Percentiles rank a stretch among this genome's conserved stretches.
These are phyloP conservation scores for Ophiorrhiza pumila DNA, from an alignment of 257 asterid species.

Conservation along the genomic window DNA sequence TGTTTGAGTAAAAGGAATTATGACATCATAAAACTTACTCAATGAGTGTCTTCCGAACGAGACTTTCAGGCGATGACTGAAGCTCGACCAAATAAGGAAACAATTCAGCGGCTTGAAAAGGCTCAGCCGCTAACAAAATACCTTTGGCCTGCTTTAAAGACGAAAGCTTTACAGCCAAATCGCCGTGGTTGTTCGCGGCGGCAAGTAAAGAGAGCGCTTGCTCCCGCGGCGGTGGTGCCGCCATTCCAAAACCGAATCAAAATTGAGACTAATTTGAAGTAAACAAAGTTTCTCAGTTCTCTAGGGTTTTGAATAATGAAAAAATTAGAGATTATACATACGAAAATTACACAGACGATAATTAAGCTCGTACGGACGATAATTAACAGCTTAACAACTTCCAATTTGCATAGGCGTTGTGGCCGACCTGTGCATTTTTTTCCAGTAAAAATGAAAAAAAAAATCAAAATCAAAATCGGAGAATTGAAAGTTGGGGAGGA, in stretches of 20 bases:
- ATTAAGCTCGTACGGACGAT: too few relatives aligned
- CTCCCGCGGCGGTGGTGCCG: constrained; percentile 60
- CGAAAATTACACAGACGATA: background rate
- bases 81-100: constrained; percentile 78
- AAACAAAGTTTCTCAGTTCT: constrained; percentile 26
- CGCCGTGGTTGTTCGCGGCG: constrained; percentile 90
- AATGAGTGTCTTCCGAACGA: constrained; percentile 68
- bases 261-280: background rate
- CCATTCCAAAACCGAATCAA: constrained; percentile 34
- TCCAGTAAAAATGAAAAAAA: background rate
- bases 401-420: background rate
- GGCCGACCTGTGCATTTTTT: background rate
- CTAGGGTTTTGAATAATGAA: constrained; percentile 51
- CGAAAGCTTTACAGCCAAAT: constrained; percentile 78
- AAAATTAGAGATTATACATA: background rate
- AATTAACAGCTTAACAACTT: too few relatives aligned
- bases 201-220: constrained; percentile 82
- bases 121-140: constrained; percentile 57
- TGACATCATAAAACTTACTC: constrained; percentile 21
- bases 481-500: background rate
- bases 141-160: constrained; percentile 84
- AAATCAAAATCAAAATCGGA: background rate
- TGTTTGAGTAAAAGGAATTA: too few relatives aligned
- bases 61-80: constrained; percentile 83
- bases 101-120: constrained; percentile 66